A percentile compares a stretch with the other conserved stretches of the same genome.
These are phyloP conservation scores for Aspergillus aculeatinus DNA, from an alignment of 2,329 filamentous ascomycete species.

Conservation along the genomic window DNA sequence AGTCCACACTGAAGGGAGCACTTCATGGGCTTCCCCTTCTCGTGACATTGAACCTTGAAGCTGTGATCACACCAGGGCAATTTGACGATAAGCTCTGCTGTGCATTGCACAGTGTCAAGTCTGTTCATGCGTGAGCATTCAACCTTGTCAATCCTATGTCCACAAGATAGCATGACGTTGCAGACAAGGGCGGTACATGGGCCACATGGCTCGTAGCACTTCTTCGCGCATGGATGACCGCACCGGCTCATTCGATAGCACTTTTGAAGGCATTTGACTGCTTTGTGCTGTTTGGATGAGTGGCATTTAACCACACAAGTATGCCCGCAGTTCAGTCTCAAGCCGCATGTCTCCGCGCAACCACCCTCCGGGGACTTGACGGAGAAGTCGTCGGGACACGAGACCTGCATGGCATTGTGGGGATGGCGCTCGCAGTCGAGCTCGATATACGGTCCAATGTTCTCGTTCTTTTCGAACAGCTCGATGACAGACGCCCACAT, in stretches of 20 bases:
- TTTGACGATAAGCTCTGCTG: neutral
- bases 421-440: conserved; percentile 14
- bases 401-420: neutral
- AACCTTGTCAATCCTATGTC: conserved; percentile 5
- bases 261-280: conserved; percentile 10
- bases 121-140: conserved; percentile 1
- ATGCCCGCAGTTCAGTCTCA: conserved; percentile 11
- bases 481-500: conserved; percentile 15
- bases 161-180: conserved; percentile 9
- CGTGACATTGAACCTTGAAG: neutral
- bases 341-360: conserved; percentile 7
- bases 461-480: neutral
- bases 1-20: conserved; percentile 2
- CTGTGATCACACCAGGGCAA: conserved; percentile 3
- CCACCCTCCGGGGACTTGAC: conserved; percentile 8
- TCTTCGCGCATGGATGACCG: conserved; percentile 12
- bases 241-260: conserved; percentile 10
- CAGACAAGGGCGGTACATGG: neutral
- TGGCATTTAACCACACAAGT: conserved; percentile 17
- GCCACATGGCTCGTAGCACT: conserved; percentile 13
- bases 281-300: conserved; percentile 8
- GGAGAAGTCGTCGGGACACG: conserved; percentile 7
- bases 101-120: conserved; percentile 1
- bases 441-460: conserved; percentile 9
- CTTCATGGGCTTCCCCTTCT: neutral